phyloP scores from a whole-genome alignment of 805 yeast species.

The Blastobotrys americana region DNA sequence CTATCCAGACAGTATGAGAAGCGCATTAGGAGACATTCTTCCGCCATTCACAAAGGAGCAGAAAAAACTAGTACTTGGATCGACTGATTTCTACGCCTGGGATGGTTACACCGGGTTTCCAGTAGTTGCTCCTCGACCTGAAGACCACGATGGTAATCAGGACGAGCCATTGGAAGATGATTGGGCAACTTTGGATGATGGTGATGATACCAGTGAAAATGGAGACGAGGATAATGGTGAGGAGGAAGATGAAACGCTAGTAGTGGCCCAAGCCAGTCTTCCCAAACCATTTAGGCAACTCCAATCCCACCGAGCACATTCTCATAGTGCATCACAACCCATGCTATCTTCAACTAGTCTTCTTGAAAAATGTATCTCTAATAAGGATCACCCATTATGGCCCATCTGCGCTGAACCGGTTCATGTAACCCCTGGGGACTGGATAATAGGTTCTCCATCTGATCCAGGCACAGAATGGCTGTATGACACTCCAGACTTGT shows the following conservation, averaged over 20 bases:
- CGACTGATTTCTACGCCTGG: constrained; percentile 30
- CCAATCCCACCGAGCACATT: too few species aligned
- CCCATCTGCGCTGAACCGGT: constrained; percentile 24
- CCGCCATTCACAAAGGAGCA: constrained; percentile 27
- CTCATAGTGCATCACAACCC: too few species aligned
- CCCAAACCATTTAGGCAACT: not conserved
- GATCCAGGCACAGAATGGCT: constrained; percentile 24
- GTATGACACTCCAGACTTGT: constrained; percentile 18
- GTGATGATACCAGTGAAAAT: not conserved
- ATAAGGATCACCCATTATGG: constrained; percentile 21
- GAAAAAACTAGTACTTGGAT: constrained; percentile 21
- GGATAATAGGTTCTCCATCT: constrained; percentile 13
- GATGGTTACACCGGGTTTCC: constrained; percentile 28
- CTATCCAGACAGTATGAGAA: constrained; percentile 25
- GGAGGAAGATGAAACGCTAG: too few species aligned
- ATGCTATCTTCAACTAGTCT: too few species aligned
- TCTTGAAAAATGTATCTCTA: constrained; percentile 26
- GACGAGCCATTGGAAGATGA: not conserved
- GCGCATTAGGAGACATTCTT: constrained; percentile 19
- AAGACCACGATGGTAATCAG: too few species aligned
- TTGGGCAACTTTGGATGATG: constrained; percentile 9
- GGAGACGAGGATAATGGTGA: too few species aligned
- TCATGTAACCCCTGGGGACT: constrained; percentile 14
- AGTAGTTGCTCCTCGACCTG: constrained; percentile 17
- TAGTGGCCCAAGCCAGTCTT: not conserved